Evolutionary conservation across 1,284 basidiomycete genomes (phyloP).

Genomic region (Cryptococcus deneoformans): DNA sequence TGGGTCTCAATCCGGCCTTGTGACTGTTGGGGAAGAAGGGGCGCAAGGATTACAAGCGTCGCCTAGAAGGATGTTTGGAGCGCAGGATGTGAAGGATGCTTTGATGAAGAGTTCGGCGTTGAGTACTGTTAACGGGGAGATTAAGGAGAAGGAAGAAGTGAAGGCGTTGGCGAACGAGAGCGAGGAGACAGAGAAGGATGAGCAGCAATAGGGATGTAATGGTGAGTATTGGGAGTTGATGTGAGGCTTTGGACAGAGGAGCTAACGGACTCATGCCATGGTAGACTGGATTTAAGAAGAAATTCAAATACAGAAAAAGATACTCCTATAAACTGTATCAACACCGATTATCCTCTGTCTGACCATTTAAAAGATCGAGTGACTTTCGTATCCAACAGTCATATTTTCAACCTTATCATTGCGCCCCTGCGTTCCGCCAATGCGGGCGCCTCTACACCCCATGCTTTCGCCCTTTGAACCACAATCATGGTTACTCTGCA

Average conservation of each 20-base stretch:
- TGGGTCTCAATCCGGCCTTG: background rate
- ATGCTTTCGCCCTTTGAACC: too few species aligned
- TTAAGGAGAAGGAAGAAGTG: background rate
- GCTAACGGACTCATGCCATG: background rate
- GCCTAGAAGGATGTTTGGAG: conserved; percentile 2
- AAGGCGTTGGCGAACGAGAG: conserved; percentile 11
- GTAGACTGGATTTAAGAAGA: background rate
- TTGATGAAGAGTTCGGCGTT: conserved; percentile 30
- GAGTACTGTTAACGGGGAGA: conserved; percentile 1
- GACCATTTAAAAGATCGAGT: too few species aligned
- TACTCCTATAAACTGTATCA: too few species aligned
- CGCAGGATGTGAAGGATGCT: conserved; percentile 38
- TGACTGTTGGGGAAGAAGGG: background rate
- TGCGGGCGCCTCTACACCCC: too few species aligned
- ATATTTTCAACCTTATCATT: too few species aligned
- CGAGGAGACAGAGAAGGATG: conserved; percentile 16
- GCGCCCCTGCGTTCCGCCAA: too few species aligned
- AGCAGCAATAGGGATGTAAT: conserved; percentile 12
- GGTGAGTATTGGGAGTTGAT: background rate
- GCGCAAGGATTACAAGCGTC: conserved; percentile 1
- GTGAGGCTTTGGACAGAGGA: background rate
- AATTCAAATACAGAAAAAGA: too few species aligned
- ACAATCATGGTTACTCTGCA: too few species aligned
- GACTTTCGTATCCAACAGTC: too few species aligned
- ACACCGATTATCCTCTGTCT: too few species aligned